phyloP scores from a whole-genome alignment of 306 rosid genomes.

The Parietaria judaica region DNA sequence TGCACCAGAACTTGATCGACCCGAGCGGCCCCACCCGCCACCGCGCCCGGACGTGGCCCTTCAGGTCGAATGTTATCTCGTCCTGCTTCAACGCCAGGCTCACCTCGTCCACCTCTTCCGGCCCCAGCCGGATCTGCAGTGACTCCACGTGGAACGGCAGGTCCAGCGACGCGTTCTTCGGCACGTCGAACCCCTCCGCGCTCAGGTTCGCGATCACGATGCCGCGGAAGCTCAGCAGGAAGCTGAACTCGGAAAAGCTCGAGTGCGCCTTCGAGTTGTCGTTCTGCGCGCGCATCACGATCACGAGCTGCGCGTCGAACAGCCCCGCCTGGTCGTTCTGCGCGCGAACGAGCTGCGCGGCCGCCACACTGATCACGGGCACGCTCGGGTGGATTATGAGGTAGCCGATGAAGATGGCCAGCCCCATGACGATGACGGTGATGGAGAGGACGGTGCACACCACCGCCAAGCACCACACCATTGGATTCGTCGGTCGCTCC shows the following conservation, averaged over 20 bases:
- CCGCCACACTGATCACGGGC: slow-evolving; percentile 43
- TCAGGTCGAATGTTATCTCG: slow-evolving; percentile 35
- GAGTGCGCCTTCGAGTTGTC: slow-evolving; percentile 69
- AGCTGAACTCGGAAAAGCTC: slow-evolving; percentile 42
- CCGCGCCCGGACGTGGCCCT: slow-evolving; percentile 38
- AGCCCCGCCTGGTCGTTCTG: slow-evolving; percentile 36
- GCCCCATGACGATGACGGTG: slow-evolving; percentile 43
- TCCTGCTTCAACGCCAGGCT: slow-evolving; percentile 40
- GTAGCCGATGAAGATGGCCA: slow-evolving; percentile 49
- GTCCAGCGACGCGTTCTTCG: slow-evolving; percentile 29
- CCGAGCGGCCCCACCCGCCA: slow-evolving; percentile 65
- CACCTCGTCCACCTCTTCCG: slow-evolving; percentile 36
- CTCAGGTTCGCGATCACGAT: slow-evolving; percentile 34
- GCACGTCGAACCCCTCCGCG: slow-evolving; percentile 38
- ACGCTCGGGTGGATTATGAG: slow-evolving; percentile 60
- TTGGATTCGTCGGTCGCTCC: slow-evolving; percentile 30
- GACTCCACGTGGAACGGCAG: slow-evolving; percentile 42
- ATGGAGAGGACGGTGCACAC: slow-evolving; percentile 56
- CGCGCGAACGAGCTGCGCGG: slow-evolving; percentile 44
- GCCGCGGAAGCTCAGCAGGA: slow-evolving; percentile 44
- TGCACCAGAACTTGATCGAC: slow-evolving; percentile 45
- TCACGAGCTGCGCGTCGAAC: slow-evolving; percentile 40
- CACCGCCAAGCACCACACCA: slow-evolving; percentile 56
- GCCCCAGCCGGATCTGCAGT: slow-evolving; percentile 40
- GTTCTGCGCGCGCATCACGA: slow-evolving; percentile 51